Percentiles rank a stretch among this genome's conserved stretches.
These are phyloP conservation scores for Withania somnifera DNA, from an alignment of 305 asterid species.

Conservation along the genomic window DNA sequence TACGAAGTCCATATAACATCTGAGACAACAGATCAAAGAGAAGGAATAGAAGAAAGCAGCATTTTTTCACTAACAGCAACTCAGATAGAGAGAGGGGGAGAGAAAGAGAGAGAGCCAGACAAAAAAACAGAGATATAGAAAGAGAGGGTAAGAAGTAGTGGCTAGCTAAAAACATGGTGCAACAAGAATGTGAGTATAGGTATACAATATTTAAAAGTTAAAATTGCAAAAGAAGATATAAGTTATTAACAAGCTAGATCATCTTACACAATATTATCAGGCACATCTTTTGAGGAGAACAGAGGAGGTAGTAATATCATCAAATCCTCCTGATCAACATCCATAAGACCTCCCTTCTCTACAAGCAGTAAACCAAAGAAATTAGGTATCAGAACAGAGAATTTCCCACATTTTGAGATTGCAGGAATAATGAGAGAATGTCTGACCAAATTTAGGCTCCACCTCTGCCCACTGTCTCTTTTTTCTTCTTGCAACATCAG, in stretches of 20 bases:
- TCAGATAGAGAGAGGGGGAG: not conserved
- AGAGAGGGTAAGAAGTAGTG: not conserved
- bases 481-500: slow-evolving; percentile 50
- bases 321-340: slow-evolving; percentile 67
- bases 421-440: slow-evolving; percentile 6
- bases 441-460: slow-evolving; percentile 53
- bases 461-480: slow-evolving; percentile 73
- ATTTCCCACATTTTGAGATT: not conserved
- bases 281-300: slow-evolving; percentile 64
- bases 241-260: slow-evolving; percentile 3
- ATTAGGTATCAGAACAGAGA: slow-evolving; percentile 3
- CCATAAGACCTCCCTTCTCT: slow-evolving; percentile 53
- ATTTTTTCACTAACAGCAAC: not conserved
- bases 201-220: not conserved
- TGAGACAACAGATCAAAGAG: not conserved
- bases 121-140: not conserved
- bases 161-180: not conserved
- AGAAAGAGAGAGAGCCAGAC: not conserved
- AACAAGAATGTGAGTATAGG: not conserved
- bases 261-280: slow-evolving; percentile 63
- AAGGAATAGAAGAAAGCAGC: not conserved
- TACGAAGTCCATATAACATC: not conserved
- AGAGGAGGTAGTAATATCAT: slow-evolving; percentile 79
- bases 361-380: slow-evolving; percentile 11
- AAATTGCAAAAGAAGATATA: slow-evolving; percentile 4